Percentiles rank a stretch among this genome's conserved stretches.
These are phyloP conservation scores for Leccinum incarnatum DNA, from an alignment of 768 basidiomycete genomes.

Conservation along the genomic window DNA sequence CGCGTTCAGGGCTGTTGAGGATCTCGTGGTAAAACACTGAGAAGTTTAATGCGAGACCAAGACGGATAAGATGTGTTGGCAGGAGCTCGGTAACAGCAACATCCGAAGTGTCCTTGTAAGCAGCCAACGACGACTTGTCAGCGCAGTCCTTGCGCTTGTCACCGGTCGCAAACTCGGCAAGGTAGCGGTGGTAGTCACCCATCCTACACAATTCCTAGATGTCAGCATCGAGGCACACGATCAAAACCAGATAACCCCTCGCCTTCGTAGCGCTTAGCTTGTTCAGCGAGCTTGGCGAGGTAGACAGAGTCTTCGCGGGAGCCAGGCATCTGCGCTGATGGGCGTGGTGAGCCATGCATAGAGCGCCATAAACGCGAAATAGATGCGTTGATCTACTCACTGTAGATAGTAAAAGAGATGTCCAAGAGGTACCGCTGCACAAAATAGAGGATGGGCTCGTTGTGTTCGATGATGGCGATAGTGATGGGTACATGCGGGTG, in stretches of 20 bases:
- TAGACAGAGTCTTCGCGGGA: constrained; percentile 95
- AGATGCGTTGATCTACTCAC: constrained; percentile 20
- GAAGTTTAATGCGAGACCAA: constrained; percentile 98
- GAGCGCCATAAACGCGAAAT: constrained; percentile 17
- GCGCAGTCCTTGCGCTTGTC: constrained; percentile 97
- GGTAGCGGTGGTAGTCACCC: constrained; percentile 99
- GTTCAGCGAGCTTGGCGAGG: constrained; percentile 99
- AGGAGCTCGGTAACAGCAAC: constrained; percentile 95
- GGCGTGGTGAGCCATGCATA: constrained; percentile 17
- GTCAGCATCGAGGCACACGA: constrained; percentile 15
- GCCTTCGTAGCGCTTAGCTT: constrained; percentile 99
- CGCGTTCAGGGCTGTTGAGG: constrained; percentile 97
- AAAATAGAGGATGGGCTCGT: no score
- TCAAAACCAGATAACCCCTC: constrained; percentile 16
- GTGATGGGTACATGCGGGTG: no score
- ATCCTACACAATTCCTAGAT: constrained; percentile 55
- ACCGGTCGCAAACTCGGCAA: constrained; percentile 97
- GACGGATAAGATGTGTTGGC: constrained; percentile 96
- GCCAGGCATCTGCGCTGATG: constrained; percentile 62
- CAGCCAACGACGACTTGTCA: constrained; percentile 88
- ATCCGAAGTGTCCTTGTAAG: constrained; percentile 97
- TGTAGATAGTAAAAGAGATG: no score
- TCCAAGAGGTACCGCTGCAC: no score
- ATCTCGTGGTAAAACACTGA: constrained; percentile 99
- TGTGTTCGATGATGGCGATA: no score